Percentiles rank a stretch among this genome's conserved stretches.
Evolutionary conservation across 768 basidiomycete genomes (phyloP).

Genomic region (Amanita inopinata): DNA sequence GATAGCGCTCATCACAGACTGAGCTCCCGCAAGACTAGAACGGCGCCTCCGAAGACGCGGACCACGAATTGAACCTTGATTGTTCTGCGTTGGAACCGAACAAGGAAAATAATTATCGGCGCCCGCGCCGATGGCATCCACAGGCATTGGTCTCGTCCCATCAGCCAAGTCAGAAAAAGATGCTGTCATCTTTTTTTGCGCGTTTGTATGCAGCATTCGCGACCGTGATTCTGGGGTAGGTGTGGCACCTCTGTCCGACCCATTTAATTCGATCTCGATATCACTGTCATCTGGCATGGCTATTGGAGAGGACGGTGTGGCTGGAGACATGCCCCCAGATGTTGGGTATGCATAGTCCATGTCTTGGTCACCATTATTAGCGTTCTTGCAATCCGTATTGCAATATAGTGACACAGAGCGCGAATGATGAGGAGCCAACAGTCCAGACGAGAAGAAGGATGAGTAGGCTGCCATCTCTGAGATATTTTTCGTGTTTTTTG

Average conservation of each 20-base stretch:
- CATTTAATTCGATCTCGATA: constrained; percentile 20
- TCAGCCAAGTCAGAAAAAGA: neutral
- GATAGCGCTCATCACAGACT: constrained; percentile 46
- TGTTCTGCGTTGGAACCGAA: too few relatives aligned
- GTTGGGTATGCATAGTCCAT: neutral
- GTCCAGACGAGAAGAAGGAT: constrained; percentile 60
- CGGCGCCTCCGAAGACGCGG: constrained; percentile 50
- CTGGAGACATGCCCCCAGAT: constrained; percentile 10
- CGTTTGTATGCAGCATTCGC: neutral
- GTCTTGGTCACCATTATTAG: constrained; percentile 2
- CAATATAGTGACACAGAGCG: constrained; percentile 9
- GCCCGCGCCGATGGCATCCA: constrained; percentile 10
- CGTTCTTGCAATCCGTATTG: neutral
- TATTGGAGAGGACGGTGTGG: constrained; percentile 17
- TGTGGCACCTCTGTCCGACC: constrained; percentile 16
- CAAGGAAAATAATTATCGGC: too few relatives aligned
- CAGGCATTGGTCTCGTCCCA: constrained; percentile 10
- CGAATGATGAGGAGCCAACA: constrained; percentile 41
- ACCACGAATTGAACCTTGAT: too few relatives aligned
- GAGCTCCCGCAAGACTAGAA: constrained; percentile 47
- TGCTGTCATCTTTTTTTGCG: neutral
- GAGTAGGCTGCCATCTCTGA: constrained; percentile 40
- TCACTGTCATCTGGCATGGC: constrained; percentile 25
- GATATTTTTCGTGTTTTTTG: constrained; percentile 7
- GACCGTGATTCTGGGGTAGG: constrained; percentile 13